These are phyloP conservation scores for Trametes gibbosa DNA, from an alignment of 768 basidiomycete species.

Conservation along the genomic window DNA sequence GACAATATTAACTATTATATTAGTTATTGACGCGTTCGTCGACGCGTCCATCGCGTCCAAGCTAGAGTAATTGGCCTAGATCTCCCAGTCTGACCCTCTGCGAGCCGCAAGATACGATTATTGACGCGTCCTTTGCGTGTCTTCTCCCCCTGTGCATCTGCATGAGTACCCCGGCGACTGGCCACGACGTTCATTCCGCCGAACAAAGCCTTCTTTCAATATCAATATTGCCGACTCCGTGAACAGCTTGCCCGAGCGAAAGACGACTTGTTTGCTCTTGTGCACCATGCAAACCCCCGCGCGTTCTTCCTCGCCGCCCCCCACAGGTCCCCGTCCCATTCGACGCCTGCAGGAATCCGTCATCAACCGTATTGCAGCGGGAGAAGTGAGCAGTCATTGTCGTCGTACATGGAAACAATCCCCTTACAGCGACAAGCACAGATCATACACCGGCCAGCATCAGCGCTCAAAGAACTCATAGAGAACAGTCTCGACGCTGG, in stretches of 20 bases:
- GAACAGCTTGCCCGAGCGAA: no score
- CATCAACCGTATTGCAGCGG: conserved; percentile 85
- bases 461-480: conserved; percentile 92
- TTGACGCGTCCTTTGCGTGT: no score
- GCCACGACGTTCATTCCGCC: not conserved
- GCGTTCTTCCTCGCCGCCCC: conserved; percentile 22
- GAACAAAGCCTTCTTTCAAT: not conserved
- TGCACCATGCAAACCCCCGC: not conserved
- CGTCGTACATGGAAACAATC: not conserved
- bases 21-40: not conserved
- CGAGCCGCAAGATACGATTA: no score
- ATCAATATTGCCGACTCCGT: not conserved
- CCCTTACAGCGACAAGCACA: conserved; percentile 26
- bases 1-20: no score
- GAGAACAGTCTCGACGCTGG: conserved; percentile 97
- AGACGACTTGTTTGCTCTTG: no score
- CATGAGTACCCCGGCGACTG: not conserved
- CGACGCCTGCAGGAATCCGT: conserved; percentile 75
- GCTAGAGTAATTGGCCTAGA: no score
- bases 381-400: conserved; percentile 38
- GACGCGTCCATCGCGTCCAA: not conserved
- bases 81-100: no score
- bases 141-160: no score
- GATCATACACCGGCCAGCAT: conserved; percentile 89
- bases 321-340: conserved; percentile 59